Conservation (phyloP, 306 rosid species). For the Myrica gale region DNA sequence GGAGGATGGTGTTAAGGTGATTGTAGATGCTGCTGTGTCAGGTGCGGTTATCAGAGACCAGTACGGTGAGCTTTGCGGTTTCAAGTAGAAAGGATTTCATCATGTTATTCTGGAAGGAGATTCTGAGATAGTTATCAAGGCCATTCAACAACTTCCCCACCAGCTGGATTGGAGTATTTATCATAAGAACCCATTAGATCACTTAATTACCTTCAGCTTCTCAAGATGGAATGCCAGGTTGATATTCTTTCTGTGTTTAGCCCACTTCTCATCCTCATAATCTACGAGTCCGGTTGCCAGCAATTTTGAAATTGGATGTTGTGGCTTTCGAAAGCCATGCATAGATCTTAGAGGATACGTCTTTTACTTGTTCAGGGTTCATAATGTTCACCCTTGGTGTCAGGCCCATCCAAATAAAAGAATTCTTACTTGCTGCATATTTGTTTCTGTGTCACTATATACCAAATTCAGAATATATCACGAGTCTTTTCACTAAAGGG, state of each 20-base stretch:
- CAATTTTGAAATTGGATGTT: conserved; percentile 9
- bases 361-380: conserved; percentile 42
- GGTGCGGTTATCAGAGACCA: too few species aligned
- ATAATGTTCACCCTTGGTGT: conserved; percentile 34
- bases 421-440: conserved; percentile 30
- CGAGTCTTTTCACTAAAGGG: too few species aligned
- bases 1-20: too few species aligned
- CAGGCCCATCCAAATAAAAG: conserved; percentile 34
- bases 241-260: conserved; percentile 50
- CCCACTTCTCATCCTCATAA: conserved; percentile 49
- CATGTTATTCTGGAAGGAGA: too few species aligned
- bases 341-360: conserved; percentile 10
- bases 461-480: too few species aligned
- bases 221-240: conserved; percentile 51
- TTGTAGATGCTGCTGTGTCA: too few species aligned
- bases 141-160: too few species aligned
- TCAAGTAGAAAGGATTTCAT: too few species aligned
- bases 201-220: conserved; percentile 52
- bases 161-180: too few species aligned
- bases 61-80: too few species aligned
- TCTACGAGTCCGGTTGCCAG: conserved; percentile 25
- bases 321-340: conserved; percentile 32
- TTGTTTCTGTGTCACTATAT: background rate
- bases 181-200: too few species aligned
- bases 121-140: too few species aligned